phyloP scores from a whole-genome alignment of 441 rosid species.

The Isatis lusitanica region DNA sequence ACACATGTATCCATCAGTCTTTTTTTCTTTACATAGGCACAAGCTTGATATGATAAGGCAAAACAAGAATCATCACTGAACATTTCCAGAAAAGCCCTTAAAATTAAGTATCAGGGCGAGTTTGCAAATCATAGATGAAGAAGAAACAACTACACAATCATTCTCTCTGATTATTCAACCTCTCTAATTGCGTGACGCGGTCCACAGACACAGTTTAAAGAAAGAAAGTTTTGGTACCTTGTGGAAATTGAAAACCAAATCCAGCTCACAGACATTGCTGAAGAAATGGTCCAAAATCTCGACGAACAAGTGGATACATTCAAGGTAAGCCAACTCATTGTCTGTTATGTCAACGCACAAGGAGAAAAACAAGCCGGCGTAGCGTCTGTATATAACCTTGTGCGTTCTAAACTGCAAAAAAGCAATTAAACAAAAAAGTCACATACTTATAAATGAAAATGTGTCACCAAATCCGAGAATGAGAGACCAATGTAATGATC shows the following conservation, averaged over 20 bases:
- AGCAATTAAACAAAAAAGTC: not conserved
- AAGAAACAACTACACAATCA: constrained; percentile 4
- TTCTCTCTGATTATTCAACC: not conserved
- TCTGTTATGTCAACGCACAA: constrained; percentile 94
- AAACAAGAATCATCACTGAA: not conserved
- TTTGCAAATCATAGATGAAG: not conserved
- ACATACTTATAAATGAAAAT: not conserved
- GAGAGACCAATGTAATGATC: not conserved
- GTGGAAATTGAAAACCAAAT: constrained; percentile 95
- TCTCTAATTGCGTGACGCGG: not conserved
- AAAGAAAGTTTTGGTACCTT: constrained; percentile 51
- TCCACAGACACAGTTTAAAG: not conserved
- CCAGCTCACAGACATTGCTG: constrained; percentile 98
- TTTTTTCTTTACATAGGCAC: not conserved
- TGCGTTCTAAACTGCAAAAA: constrained; percentile 77
- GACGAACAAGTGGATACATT: constrained; percentile 92
- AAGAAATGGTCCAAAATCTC: constrained; percentile 98
- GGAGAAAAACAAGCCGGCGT: constrained; percentile 93
- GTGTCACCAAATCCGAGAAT: not conserved
- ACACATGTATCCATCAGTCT: not conserved
- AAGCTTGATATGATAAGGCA: not conserved
- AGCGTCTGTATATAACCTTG: constrained; percentile 94
- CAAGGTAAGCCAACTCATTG: constrained; percentile 92
- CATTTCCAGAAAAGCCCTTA: not conserved
- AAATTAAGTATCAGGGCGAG: not conserved